phyloP scores from a whole-genome alignment of 805 yeast genomes.

The Lachancea sp. region DNA sequence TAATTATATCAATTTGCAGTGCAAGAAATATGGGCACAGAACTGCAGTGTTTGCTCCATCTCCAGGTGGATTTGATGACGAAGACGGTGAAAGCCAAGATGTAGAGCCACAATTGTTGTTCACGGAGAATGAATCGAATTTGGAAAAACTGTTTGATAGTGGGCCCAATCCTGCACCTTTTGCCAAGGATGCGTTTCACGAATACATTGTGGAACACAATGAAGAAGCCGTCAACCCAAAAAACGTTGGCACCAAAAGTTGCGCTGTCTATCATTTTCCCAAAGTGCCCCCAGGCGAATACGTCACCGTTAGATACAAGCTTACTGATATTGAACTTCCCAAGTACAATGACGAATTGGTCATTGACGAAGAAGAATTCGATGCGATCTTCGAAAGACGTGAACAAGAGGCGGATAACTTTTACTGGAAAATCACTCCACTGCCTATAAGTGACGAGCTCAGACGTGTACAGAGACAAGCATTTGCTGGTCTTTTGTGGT shows the following conservation, averaged over 20 bases:
- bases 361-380: conserved; percentile 71
- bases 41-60: conserved; percentile 74
- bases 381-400: conserved; percentile 58
- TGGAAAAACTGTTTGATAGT: conserved; percentile 56
- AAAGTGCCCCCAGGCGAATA: conserved; percentile 80
- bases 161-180: conserved; percentile 48
- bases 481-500: conserved; percentile 89
- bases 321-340: conserved; percentile 37
- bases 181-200: conserved; percentile 90
- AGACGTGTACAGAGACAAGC: conserved; percentile 88
- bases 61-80: conserved; percentile 57
- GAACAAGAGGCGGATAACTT: conserved; percentile 88
- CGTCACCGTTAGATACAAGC: conserved; percentile 75
- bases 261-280: conserved; percentile 78
- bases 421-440: conserved; percentile 81
- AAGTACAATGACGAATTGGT: conserved; percentile 31
- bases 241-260: conserved; percentile 69
- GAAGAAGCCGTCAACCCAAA: conserved; percentile 64
- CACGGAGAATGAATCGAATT: conserved; percentile 87
- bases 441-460: conserved; percentile 74
- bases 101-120: conserved; percentile 71
- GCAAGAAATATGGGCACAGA: conserved; percentile 61
- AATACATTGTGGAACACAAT: conserved; percentile 57
- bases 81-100: conserved; percentile 37
- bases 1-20: conserved; percentile 52